phyloP scores from a whole-genome alignment of 768 basidiomycete species.

The Auriscalpium vulgare region DNA sequence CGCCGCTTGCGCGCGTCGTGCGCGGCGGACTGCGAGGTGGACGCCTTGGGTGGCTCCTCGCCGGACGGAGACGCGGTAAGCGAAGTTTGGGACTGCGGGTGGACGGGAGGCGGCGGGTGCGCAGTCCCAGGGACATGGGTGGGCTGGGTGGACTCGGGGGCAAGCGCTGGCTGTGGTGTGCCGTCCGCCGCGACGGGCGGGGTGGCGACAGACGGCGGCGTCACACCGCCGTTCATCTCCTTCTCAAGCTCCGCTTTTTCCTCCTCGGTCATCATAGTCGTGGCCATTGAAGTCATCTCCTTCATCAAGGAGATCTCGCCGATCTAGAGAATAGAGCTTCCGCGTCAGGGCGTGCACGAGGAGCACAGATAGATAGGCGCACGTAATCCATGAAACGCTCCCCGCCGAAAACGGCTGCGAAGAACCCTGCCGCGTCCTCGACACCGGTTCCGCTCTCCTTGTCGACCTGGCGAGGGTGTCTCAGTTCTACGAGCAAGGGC shows the following conservation, averaged over 20 bases:
- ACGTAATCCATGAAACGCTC: conserved; percentile 88
- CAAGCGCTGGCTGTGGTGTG: neutral
- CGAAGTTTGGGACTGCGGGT: too few relatives aligned
- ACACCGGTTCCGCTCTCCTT: conserved; percentile 72
- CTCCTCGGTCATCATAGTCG: conserved; percentile 87
- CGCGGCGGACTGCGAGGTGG: conserved; percentile 16
- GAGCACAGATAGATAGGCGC: conserved; percentile 22
- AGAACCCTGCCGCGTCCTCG: conserved; percentile 92
- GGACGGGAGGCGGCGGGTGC: conserved; percentile 13
- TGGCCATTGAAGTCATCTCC: conserved; percentile 79
- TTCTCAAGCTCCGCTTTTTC: conserved; percentile 84
- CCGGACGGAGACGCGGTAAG: too few relatives aligned
- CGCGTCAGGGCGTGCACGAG: neutral
- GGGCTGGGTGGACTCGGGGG: conserved; percentile 7
- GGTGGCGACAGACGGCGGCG: neutral
- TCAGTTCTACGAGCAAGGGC: neutral
- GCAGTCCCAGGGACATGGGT: neutral
- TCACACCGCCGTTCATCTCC: conserved; percentile 28
- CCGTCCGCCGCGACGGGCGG: neutral
- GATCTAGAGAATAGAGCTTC: conserved; percentile 44
- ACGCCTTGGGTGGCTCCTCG: neutral
- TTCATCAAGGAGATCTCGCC: conserved; percentile 96
- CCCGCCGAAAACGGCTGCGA: conserved; percentile 93
- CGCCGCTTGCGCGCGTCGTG: conserved; percentile 30
- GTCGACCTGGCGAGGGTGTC: conserved; percentile 40